Base-by-base conservation (phyloP, 495 filamentous ascomycete genomes). In the Pseudoneurospora amorphoporcata region DNA sequence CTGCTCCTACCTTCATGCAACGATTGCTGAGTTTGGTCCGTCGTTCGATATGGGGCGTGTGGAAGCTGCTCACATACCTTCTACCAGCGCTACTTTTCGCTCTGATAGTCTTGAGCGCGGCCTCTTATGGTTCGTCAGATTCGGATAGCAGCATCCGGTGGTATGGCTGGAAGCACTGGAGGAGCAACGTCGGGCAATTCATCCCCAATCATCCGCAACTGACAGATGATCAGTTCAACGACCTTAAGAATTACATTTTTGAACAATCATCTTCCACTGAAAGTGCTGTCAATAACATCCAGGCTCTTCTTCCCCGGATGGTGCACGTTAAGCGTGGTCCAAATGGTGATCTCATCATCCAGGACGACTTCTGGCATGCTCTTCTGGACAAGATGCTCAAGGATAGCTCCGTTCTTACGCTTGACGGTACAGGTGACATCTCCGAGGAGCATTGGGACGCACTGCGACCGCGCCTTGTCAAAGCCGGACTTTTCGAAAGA, bases 341-440 rank as follows among this genome's bases (percentile, higher is more conserved):
- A 39, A 75, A 75, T 0, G 86, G 85, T 41, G 82, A 83, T 39
- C 69, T 79, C 0, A 75, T 82, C 58, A 84, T 89, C 68, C 77
- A 85, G 3, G 79, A 86, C 23, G 83, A 86, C 8, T 87, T 90
- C 69, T 90, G 86, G 87, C 79, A 83, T 68, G 87, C 87, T 4
- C 74, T 90, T 23, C 79, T 78, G 40, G 79, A 80, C 12, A 47
- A 73, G 9, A 80, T 83, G 38, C 68, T 70, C 29, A 70, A 72
- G 5, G 83, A 85, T 41, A 72, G 78, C 12, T 76, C 72, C 37
- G 78, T 83, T 23, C 72, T 81, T 10, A 79, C 76, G 17, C 69
- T 83, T 4, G 75, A 82, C 32, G 69, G 53, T 39, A 74, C 79
- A 14, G 69, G 70, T 32, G 69, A 75, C 19, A 74, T 82, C 19